phyloP scores from a whole-genome alignment of 176 grass and related monocot species.

The Echinochloa phyllopogon region DNA sequence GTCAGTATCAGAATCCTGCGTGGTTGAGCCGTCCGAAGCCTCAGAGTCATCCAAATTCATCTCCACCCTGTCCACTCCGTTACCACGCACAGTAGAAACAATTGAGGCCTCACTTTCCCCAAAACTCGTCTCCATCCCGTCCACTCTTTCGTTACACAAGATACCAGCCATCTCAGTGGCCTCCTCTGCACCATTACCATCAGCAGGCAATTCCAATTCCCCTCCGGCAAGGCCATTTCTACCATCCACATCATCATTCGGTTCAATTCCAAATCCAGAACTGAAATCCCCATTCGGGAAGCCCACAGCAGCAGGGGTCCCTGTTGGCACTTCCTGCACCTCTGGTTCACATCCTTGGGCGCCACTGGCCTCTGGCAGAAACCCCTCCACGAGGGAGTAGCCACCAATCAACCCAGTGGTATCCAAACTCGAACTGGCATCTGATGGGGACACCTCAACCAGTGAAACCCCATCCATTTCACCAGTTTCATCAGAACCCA shows the following conservation, averaged over 20 bases:
- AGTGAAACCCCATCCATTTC: conserved; percentile 34
- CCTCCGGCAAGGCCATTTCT: conserved; percentile 12
- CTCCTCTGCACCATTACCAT: conserved; percentile 5
- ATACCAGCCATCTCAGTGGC: conserved; percentile 5
- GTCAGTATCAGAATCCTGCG: conserved; percentile 61
- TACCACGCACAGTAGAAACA: conserved; percentile 28
- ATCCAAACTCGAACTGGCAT: conserved; percentile 40
- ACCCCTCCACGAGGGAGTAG: conserved; percentile 1
- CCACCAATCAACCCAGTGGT: not conserved
- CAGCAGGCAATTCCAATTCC: conserved; percentile 23
- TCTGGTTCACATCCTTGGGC: conserved; percentile 4
- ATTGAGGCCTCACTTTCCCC: conserved; percentile 16
- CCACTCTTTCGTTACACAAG: conserved; percentile 26
- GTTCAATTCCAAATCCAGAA: conserved; percentile 15
- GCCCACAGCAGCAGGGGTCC: not conserved
- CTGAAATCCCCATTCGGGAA: conserved; percentile 11
- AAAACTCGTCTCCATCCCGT: conserved; percentile 4
- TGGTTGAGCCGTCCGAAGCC: conserved; percentile 64
- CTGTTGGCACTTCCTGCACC: conserved; percentile 1
- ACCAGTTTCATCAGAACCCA: conserved; percentile 31
- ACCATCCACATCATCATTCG: conserved; percentile 25
- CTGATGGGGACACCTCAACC: conserved; percentile 53
- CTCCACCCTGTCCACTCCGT: conserved; percentile 52
- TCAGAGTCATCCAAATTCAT: conserved; percentile 59
- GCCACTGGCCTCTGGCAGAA: conserved; percentile 16